phyloP scores from a whole-genome alignment of 2,329 filamentous ascomycete species.

The Verruconis gallopava region DNA sequence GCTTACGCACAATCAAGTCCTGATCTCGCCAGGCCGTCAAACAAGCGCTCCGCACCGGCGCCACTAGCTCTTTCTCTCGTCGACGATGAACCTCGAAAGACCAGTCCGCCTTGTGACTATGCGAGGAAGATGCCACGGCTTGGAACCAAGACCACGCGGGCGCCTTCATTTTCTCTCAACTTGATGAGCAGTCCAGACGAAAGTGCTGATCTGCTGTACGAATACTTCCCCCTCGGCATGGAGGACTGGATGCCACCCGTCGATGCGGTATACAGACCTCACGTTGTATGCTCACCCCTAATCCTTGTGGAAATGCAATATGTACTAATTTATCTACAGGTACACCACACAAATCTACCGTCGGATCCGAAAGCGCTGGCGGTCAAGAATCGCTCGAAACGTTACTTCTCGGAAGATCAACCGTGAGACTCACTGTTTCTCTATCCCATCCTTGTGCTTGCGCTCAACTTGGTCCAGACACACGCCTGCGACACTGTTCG shows the following conservation, averaged over 20 bases:
- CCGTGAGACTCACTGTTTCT: constrained; percentile 10
- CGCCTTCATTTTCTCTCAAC: constrained; percentile 9
- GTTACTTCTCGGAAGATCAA: constrained; percentile 36
- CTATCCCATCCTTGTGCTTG: neutral
- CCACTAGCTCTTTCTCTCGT: constrained; percentile 44
- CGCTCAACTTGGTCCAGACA: neutral
- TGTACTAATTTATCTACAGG: constrained; percentile 38
- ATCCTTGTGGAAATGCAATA: neutral
- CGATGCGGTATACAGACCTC: constrained; percentile 79
- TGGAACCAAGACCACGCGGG: neutral
- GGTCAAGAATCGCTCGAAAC: constrained; percentile 31
- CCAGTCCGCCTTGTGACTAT: constrained; percentile 19
- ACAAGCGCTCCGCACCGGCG: constrained; percentile 21
- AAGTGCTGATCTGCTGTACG: constrained; percentile 73
- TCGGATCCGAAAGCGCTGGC: constrained; percentile 33
- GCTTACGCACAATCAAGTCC: constrained; percentile 41
- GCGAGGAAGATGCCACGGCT: constrained; percentile 14
- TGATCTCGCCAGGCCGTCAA: constrained; percentile 32
- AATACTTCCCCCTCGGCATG: constrained; percentile 84
- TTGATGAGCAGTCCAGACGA: constrained; percentile 36
- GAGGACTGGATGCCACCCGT: constrained; percentile 91
- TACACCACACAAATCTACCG: constrained; percentile 62
- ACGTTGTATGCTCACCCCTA: constrained; percentile 43
- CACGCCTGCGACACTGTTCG: neutral
- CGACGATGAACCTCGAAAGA: constrained; percentile 38